phyloP scores from a whole-genome alignment of 352 stramenopile genomes.

The Pythium plurisporium region DNA sequence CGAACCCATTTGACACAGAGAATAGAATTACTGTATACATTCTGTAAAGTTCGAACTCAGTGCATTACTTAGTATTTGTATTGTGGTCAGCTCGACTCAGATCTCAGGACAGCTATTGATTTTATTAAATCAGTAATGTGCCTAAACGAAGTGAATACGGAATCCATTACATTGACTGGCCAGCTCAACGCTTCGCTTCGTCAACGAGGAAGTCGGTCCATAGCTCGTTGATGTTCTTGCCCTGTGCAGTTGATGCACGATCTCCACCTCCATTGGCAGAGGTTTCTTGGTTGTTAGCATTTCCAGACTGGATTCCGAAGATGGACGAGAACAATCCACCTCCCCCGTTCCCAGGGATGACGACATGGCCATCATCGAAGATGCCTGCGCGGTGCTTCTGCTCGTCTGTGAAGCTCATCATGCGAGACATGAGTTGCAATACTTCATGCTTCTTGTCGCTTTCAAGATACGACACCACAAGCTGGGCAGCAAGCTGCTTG shows the following conservation, averaged over 20 bases:
- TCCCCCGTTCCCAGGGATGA: slow-evolving; percentile 52
- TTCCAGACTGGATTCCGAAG: slow-evolving; percentile 28
- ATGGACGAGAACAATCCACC: slow-evolving; percentile 68
- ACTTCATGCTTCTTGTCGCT: slow-evolving; percentile 70
- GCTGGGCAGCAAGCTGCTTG: slow-evolving; percentile 63
- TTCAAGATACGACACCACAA: slow-evolving; percentile 73
- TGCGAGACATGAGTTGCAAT: slow-evolving; percentile 61
- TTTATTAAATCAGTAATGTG: background rate
- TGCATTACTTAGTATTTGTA: slow-evolving; percentile 11
- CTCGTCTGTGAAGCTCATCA: slow-evolving; percentile 73
- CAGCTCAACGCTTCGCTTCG: slow-evolving; percentile 32
- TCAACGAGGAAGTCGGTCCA: slow-evolving; percentile 68
- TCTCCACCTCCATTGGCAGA: slow-evolving; percentile 1
- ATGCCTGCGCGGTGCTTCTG: slow-evolving; percentile 64
- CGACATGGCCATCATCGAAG: slow-evolving; percentile 22
- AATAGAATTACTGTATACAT: background rate
- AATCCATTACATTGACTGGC: no score
- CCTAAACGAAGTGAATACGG: no score
- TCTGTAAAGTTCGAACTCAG: slow-evolving; percentile 9
- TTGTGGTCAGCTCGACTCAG: background rate
- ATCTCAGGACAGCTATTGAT: no score
- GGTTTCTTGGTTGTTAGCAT: background rate
- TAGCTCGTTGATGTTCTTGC: slow-evolving; percentile 68
- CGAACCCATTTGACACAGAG: slow-evolving; percentile 23
- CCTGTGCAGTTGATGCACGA: slow-evolving; percentile 25